Percentiles rank a stretch among this genome's conserved stretches.
Evolutionary conservation across 2,329 filamentous ascomycete species (phyloP).

Genomic region (Alternaria longipes): DNA sequence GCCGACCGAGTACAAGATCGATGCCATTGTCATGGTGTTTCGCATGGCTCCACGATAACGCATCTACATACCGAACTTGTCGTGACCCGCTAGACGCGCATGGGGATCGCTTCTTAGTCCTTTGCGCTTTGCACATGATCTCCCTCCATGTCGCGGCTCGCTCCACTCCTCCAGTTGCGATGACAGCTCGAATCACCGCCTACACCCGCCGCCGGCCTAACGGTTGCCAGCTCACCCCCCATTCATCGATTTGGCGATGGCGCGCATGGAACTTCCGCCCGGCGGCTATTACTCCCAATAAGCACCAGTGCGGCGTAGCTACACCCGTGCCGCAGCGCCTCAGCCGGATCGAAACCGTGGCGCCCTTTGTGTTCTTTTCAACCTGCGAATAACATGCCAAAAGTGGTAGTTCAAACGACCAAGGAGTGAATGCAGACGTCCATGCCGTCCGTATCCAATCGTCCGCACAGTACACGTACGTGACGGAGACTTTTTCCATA

Average conservation of each 20-base stretch:
- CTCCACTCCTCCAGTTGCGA: slow-evolving; percentile 1
- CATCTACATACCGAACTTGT: neutral
- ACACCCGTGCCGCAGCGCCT: slow-evolving; percentile 21
- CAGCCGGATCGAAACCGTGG: slow-evolving; percentile 19
- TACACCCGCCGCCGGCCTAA: slow-evolving; percentile 1
- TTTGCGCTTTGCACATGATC: slow-evolving; percentile 4
- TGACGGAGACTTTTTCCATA: neutral
- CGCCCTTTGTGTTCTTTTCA: neutral
- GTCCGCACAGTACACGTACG: neutral
- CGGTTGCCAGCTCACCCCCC: slow-evolving; percentile 3
- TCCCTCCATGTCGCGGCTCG: neutral
- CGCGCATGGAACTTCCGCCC: slow-evolving; percentile 10
- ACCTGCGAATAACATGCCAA: slow-evolving; percentile 9
- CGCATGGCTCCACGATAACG: slow-evolving; percentile 8
- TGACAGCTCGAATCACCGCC: slow-evolving; percentile 1
- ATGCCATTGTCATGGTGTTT: neutral
- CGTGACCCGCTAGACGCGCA: neutral
- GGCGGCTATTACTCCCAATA: slow-evolving; percentile 32
- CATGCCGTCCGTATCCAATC: neutral
- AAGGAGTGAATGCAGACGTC: neutral
- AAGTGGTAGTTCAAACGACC: neutral
- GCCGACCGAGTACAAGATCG: slow-evolving; percentile 10
- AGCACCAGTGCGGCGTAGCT: slow-evolving; percentile 13
- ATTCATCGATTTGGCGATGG: slow-evolving; percentile 9
- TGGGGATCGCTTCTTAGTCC: too few relatives aligned